Evolutionary conservation across 148 eudicot species (phyloP), one percentile per base, ranked within the genome.

Genomic region (Euryodendron excelsum): DNA sequence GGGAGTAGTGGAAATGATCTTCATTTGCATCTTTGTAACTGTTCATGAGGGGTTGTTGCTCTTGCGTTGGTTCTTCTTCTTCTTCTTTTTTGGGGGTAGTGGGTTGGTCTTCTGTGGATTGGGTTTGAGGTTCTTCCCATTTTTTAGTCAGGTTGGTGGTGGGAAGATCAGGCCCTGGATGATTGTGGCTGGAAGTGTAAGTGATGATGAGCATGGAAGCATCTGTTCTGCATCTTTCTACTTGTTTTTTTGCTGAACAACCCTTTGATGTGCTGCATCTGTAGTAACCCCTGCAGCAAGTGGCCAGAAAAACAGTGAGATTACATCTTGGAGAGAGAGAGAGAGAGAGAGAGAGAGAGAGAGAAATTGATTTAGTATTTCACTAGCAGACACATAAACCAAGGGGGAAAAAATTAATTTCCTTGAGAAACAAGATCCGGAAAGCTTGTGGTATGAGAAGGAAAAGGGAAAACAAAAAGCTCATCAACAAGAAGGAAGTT

Each of bases 181-280:
- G 97, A 75, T 86, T 87, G 67, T 93, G 95, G 72, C 74, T 74
- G 41, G 90, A 85, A 56, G 92, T 88, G 87, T 91, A 91, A 56
- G 98, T 90, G 81, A 91, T 86, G 72, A 91, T 84, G 74, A 93
- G 76, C 76, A 84, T 72, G 6, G 92, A 87, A 68, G 90, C 82
- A 83, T 93, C 94, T 66, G 85, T 89, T 83, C 80, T 90, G 88
- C 90, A 82, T 76, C 92, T 88, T 69, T 93, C 98, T 33, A 93
- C 96, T 85, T 89, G 94, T 80, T 90, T 93, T 78, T 85, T 93
- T 62, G 96, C 96, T 83, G 83, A 78, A 80, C 98, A 91, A 36
- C 91, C 96, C 82, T 93, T 93, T 77, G 87, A 82, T 73, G 92
- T 89, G 90, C 92, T 91, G 85, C 96, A 93, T 81, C 86, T 86